These are phyloP conservation scores for Acacia concinna DNA, from an alignment of 331 rosid genomes.

Conservation along the genomic window DNA sequence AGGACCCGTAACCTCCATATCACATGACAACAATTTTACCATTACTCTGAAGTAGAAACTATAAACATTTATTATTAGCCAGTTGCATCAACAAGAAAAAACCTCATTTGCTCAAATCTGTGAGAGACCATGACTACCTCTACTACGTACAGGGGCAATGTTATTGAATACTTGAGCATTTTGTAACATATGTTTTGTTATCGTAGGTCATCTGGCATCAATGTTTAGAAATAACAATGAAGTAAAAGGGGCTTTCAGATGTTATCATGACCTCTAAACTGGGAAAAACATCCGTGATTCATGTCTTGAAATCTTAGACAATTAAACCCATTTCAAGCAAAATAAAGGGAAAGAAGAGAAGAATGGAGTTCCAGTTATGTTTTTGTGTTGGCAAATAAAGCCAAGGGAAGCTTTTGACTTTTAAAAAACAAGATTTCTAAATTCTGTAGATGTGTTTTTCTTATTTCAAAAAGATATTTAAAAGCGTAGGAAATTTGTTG, in stretches of 20 bases:
- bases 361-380: neutral
- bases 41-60: neutral
- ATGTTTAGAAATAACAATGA: neutral
- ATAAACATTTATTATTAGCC: neutral
- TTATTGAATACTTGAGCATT: neutral
- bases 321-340: neutral
- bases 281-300: neutral
- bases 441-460: neutral
- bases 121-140: neutral
- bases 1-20: too few relatives aligned
- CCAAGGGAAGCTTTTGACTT: neutral
- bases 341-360: neutral
- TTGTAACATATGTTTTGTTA: neutral
- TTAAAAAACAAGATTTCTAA: slow-evolving; percentile 1
- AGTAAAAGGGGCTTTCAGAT: neutral
- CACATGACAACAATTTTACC: too few relatives aligned
- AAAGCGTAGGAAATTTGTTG: neutral
- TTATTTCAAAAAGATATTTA: slow-evolving; percentile 11
- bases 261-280: neutral
- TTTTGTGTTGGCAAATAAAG: neutral
- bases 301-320: neutral
- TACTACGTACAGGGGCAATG: neutral
- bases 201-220: neutral
- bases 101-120: neutral
- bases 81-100: neutral